These are phyloP conservation scores for Vitis rotundifolia DNA, from an alignment of 164 flowering plant genomes.

Conservation along the genomic window DNA sequence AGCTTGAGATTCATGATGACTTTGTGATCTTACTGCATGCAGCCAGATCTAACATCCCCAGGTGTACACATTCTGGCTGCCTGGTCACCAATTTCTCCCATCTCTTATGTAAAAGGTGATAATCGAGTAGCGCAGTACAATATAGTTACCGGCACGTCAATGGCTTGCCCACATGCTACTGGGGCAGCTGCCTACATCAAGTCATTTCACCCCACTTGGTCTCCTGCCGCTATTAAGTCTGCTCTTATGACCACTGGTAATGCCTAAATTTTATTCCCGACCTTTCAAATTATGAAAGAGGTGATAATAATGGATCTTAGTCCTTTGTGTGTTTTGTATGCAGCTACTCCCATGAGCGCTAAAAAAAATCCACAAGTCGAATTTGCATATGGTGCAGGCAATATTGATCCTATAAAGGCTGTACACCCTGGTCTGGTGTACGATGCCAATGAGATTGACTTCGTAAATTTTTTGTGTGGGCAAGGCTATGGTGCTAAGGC, in stretches of 20 bases:
- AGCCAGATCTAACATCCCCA: constrained; percentile 42
- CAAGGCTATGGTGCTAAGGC: not conserved
- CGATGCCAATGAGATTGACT: constrained; percentile 8
- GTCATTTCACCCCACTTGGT: constrained; percentile 35
- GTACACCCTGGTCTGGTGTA: constrained; percentile 18
- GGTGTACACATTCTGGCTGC: constrained; percentile 38
- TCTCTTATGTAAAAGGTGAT: constrained; percentile 9
- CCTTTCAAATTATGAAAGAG: not conserved
- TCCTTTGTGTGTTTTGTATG: too few relatives aligned
- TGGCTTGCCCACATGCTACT: constrained; percentile 41
- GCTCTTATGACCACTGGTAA: constrained; percentile 41
- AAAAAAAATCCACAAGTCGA: constrained; percentile 8
- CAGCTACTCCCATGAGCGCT: constrained; percentile 11
- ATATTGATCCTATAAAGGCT: constrained; percentile 12
- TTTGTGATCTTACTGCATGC: not conserved
- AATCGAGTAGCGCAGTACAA: constrained; percentile 13
- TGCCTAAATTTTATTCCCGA: not conserved
- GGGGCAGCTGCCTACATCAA: constrained; percentile 37
- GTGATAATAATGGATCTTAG: too few relatives aligned
- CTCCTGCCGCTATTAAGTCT: constrained; percentile 40
- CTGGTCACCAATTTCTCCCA: constrained; percentile 23
- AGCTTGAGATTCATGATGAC: too few relatives aligned
- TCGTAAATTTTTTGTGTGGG: constrained; percentile 12
- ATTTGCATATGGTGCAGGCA: constrained; percentile 19
- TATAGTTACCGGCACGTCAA: constrained; percentile 38